Evolutionary conservation across 768 basidiomycete species (phyloP).

Genomic region (Russula olivacea): DNA sequence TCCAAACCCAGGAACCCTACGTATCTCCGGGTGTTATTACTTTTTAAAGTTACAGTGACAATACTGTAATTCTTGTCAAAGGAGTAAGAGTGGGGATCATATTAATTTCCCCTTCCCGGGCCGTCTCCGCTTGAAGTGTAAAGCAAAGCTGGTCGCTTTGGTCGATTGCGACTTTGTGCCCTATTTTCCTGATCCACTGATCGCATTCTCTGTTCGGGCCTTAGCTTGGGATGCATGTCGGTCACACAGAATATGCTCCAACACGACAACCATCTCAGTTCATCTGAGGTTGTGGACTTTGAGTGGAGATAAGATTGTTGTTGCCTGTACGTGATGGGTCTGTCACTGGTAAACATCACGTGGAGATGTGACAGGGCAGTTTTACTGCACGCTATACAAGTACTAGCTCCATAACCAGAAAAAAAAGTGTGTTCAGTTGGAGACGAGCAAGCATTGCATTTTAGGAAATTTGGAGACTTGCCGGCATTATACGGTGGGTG

Average conservation of each 20-base stretch:
- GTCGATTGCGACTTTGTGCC: too few relatives aligned
- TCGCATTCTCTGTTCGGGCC: background rate
- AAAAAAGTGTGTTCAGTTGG: background rate
- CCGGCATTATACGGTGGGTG: background rate
- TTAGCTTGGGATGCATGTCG: background rate
- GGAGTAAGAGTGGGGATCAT: conserved; percentile 6
- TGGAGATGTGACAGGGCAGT: background rate
- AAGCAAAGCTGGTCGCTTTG: too few relatives aligned
- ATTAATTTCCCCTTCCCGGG: background rate
- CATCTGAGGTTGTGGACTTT: background rate
- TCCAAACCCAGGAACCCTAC: conserved; percentile 4
- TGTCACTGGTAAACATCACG: background rate
- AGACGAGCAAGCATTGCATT: background rate
- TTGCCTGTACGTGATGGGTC: background rate
- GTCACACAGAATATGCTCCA: background rate
- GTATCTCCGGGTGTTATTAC: conserved; percentile 12
- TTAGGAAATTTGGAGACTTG: background rate
- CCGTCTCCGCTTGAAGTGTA: background rate
- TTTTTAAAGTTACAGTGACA: background rate
- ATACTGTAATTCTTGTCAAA: background rate
- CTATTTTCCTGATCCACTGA: background rate
- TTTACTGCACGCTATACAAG: background rate
- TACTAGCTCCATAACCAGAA: background rate
- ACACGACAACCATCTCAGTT: background rate
- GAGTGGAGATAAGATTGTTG: background rate